Base-by-base conservation (phyloP, 495 filamentous ascomycete species). In the Rusavskia elegans region DNA sequence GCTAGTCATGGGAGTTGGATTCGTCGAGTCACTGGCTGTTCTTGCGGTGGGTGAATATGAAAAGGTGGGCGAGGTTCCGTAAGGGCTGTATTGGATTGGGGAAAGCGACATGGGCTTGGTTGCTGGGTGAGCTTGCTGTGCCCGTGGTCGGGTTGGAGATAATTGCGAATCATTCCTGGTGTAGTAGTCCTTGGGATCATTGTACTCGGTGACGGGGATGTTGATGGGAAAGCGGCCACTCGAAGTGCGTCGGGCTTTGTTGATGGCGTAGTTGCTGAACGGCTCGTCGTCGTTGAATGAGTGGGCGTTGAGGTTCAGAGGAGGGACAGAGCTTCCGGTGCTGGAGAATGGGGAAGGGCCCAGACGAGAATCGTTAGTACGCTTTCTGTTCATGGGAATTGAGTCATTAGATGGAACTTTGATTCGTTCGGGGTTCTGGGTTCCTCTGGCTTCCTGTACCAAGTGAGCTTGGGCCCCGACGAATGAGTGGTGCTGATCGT, bases 1-100 rank as follows among this genome's bases (percentile, higher is more conserved):
- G 45, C 58, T 58, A n/a, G 53, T 46, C 3, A 51, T 27, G 23
- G 40, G 35, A n/a, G 52, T 60, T 14, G 45, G 25, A 23, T 50
- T 40, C 9, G 58, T 54, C n/a, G 53, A 42, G n/a, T 21, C 10
- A 2, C 19, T 45, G 10, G 56, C 56, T 5, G 30, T 58, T 11
- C 45, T 25, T 23, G 55, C 46, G 3, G 53, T 48, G 10, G 58
- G 48, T 7, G 52, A 58, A 16, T 48, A 45, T 0, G 55, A 58
- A 21, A 45, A 29, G 20, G 20, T 49, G 44, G 52, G 38, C n/a
- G 13, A 37, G 27, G 7, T 27, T 10, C 7, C 38, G 29, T 25
- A 20, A 36, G 50, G 14, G 25, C 14, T 16, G 46, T 29, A 21
- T 30, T 41, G 45, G 6, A n/a, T 9, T 23, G 2, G 54, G 27